Evolutionary conservation across 805 yeast genomes (phyloP), one percentile per base, ranked within the genome.

Genomic region (Pichia nakasei): DNA sequence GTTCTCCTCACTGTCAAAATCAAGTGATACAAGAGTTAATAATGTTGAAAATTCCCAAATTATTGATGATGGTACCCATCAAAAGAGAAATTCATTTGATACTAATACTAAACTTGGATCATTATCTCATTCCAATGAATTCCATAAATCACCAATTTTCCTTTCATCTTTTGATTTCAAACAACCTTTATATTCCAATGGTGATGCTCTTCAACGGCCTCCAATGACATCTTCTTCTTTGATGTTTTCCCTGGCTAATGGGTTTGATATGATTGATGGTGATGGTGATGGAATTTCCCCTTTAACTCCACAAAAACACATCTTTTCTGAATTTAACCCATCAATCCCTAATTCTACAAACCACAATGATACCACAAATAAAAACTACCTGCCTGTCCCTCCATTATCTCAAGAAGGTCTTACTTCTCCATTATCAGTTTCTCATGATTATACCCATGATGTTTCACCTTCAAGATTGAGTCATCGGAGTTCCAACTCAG

Each of bases 61-160:
- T 11, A 27, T 8, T 20, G 15, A 20, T n/a, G 15, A 5, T 2
- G 9, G 13, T 5, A 29, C 5, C 9, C 26, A 18, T n/a, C 19
- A 5, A 20, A 32, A 36, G 12, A 35, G 44, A 31, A 37, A 31
- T 24, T 41, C 44, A 7, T 41, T 41, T 24, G 44, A 41, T 26
- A 21, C 44, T 15, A 41, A 41, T 21, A 8, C 37, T 4, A 41
- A 41, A 36, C 17, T 41, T 13, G 44, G 44, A 9, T 35, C 44
- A 4, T 37, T 29, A 20, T 24, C 20, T 15, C 44, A 41, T 32
- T n/a, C 44, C 15, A 36, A 35, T 37, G 44, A 41, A 21, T 7
- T 20, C 22, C 19, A 20, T 11, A 36, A 36, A 22, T 36, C 39
- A 11, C 39, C 44, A 2, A 12, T 12, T 12, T 36, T 41, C 4